Conservation (phyloP, 148 eudicot genomes). For the Cornus florida region DNA sequence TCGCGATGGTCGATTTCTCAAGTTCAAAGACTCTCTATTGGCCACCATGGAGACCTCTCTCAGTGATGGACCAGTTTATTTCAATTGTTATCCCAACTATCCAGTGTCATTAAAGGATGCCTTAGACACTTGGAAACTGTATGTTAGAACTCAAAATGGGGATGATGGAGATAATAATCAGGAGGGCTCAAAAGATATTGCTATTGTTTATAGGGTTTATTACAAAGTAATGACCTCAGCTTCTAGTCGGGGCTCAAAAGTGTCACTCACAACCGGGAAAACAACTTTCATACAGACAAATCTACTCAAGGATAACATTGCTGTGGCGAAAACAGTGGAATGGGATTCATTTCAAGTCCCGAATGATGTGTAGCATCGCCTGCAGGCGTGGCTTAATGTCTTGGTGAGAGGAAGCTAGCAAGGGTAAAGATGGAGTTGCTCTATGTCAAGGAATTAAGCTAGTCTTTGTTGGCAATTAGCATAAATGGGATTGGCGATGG, state of each 20-base stretch:
- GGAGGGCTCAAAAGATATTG: not conserved
- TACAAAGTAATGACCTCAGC: not conserved
- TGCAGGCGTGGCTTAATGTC: no score
- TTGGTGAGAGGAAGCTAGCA: no score
- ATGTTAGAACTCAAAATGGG: not conserved
- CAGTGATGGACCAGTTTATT: not conserved
- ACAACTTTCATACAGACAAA: not conserved
- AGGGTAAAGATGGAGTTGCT: no score
- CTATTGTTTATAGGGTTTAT: not conserved
- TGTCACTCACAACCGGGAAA: no score
- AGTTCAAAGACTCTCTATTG: not conserved
- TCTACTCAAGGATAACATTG: not conserved
- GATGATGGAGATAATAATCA: no score
- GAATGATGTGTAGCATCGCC: no score
- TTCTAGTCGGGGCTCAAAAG: no score
- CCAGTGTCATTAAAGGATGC: not conserved
- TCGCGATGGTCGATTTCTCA: not conserved
- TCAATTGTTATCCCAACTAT: slow-evolving; percentile 1
- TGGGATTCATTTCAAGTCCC: slow-evolving; percentile 1
- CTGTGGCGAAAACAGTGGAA: not conserved
- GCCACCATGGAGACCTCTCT: not conserved
- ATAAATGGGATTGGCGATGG: no score
- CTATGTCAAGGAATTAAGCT: no score
- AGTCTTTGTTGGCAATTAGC: no score
- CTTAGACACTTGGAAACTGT: not conserved